phyloP scores from a whole-genome alignment of 1,284 basidiomycete species.

The Bjerkandera adusta region DNA sequence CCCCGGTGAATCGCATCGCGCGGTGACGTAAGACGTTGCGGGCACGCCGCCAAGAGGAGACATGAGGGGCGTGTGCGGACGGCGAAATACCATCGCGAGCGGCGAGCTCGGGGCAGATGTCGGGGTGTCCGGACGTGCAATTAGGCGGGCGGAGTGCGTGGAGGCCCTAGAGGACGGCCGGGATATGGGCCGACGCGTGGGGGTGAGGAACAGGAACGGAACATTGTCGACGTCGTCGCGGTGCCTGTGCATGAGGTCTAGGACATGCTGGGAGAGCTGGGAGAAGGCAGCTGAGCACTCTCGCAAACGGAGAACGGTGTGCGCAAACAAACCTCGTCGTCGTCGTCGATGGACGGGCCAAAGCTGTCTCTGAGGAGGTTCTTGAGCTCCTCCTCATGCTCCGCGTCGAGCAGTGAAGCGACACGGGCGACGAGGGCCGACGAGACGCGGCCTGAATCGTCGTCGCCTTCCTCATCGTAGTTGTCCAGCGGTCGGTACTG shows the following conservation, averaged over 20 bases:
- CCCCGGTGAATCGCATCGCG: slow-evolving; percentile 59
- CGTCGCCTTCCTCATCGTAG: slow-evolving; percentile 51
- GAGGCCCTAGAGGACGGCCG: slow-evolving; percentile 81
- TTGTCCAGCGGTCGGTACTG: slow-evolving; percentile 59
- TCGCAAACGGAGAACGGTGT: slow-evolving; percentile 19
- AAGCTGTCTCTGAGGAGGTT: slow-evolving; percentile 64
- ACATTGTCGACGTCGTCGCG: slow-evolving; percentile 79
- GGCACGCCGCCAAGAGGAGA: slow-evolving; percentile 64
- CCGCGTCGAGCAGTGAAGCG: slow-evolving; percentile 69
- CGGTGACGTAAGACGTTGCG: slow-evolving; percentile 56
- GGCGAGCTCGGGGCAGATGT: slow-evolving; percentile 69
- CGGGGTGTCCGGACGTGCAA: slow-evolving; percentile 70
- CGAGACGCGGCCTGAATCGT: slow-evolving; percentile 52
- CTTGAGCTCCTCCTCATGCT: slow-evolving; percentile 87
- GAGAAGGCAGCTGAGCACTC: slow-evolving; percentile 8
- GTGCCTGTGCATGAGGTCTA: slow-evolving; percentile 87
- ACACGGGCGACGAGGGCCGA: slow-evolving; percentile 65
- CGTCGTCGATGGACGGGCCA: slow-evolving; percentile 63
- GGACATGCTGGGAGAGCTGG: slow-evolving; percentile 73
- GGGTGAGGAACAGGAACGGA: slow-evolving; percentile 78
- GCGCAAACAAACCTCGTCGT: slow-evolving; percentile 54
- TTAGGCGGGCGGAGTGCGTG: slow-evolving; percentile 60
- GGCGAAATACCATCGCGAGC: slow-evolving; percentile 64
- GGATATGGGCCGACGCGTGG: slow-evolving; percentile 74
- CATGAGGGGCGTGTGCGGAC: slow-evolving; percentile 73